Evolutionary conservation across 2,329 filamentous ascomycete species (phyloP), one percentile per base, ranked within the genome.

Genomic region (Botrytis byssoidea): DNA sequence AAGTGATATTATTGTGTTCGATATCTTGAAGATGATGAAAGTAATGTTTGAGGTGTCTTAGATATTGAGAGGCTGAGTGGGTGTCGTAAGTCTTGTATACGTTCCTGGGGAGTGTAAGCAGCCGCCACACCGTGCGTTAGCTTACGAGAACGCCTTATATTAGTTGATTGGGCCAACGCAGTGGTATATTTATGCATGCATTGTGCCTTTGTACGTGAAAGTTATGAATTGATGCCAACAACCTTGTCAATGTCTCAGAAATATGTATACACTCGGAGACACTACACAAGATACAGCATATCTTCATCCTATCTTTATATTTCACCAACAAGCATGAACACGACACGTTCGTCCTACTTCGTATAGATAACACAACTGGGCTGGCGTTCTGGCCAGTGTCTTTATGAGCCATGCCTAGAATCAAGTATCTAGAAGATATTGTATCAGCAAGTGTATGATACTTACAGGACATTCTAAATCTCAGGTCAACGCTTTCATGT

Each of bases 81-180:
- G 16, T 12, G 65, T 67, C 25, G 44, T 68, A 68, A 68, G 48
- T 55, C 40, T 35, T 40, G 35, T 25, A 37, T 29, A 68, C 16
- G 65, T 55, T 68, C 46, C 63, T 46, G 63, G 25, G 9, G 35
- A 68, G 48, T 68, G 57, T 60, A 60, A 60, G 57, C 55, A 68
- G 35, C 35, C 66, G 66, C 66, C 66, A 69, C 66, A 66, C 37
- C 48, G 48, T 25, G 37, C n/a, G 55, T 20, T 57, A 57, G 48
- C 35, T 37, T 32, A 32, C 32, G 32, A 68, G 37, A 68, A 57
- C 66, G 35, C 66, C 48, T 10, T 57, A 2, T 57, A 25, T 29
- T 57, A 25, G 3, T 32, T 68, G 48, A 57, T 57, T 42, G 51
- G 66, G 66, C 8, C 48, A 59, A 69, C 66, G 66, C 57, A 68